Evolutionary conservation across 352 stramenopile genomes (phyloP).

Genomic region (Phytophthora tentaculata): DNA sequence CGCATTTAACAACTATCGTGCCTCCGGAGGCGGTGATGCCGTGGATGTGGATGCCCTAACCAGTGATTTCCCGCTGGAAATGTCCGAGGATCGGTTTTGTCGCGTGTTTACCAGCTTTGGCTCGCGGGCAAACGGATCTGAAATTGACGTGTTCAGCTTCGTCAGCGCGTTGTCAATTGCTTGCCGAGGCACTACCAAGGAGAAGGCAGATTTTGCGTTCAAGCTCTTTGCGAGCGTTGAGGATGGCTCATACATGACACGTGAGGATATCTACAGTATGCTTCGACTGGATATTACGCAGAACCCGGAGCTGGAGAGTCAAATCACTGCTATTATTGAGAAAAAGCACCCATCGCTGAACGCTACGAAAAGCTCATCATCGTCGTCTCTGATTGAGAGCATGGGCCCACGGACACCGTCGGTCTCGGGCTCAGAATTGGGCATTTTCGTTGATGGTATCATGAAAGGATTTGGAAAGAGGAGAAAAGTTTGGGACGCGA

Average conservation of each 20-base stretch:
- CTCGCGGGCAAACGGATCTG: constrained; percentile 71
- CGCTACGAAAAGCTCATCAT: constrained; percentile 56
- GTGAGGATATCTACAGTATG: constrained; percentile 87
- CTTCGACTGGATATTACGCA: constrained; percentile 82
- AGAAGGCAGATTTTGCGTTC: constrained; percentile 85
- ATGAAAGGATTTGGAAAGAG: constrained; percentile 65
- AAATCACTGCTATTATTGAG: constrained; percentile 72
- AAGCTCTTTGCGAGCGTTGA: constrained; percentile 73
- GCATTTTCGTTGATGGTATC: constrained; percentile 78
- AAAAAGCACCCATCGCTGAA: constrained; percentile 55
- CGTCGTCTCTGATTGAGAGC: constrained; percentile 54
- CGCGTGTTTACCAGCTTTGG: constrained; percentile 86
- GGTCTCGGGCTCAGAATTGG: constrained; percentile 80
- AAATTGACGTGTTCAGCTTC: constrained; percentile 90
- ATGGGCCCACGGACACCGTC: constrained; percentile 71
- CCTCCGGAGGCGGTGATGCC: constrained; percentile 63
- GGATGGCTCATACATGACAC: constrained; percentile 63
- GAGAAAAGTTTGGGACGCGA: constrained; percentile 39
- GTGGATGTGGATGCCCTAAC: constrained; percentile 83
- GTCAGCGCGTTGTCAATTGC: constrained; percentile 82
- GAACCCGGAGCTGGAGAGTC: constrained; percentile 69
- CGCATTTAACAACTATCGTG: constrained; percentile 86
- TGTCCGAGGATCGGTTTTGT: constrained; percentile 81
- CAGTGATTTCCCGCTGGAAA: constrained; percentile 84
- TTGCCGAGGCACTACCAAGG: constrained; percentile 69